phyloP scores from a whole-genome alignment of 202 grass and related monocot genomes.

The Zoysia matrella region DNA sequence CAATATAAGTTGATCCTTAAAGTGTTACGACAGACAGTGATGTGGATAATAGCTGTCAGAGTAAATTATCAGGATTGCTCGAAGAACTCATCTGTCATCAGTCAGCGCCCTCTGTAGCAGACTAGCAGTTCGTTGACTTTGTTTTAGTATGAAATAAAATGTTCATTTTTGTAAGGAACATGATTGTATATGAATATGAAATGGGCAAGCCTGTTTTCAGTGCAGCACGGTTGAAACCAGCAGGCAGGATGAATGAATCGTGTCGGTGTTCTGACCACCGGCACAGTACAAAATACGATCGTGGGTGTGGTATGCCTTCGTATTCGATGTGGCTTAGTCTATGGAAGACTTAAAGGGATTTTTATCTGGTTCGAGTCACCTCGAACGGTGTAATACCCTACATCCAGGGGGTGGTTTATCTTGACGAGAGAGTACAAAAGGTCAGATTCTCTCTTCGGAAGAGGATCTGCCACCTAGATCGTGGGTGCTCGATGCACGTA shows the following conservation, averaged over 20 bases:
- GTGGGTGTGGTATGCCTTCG: too few species aligned
- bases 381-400: too few species aligned
- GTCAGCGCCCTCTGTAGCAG: neutral
- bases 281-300: too few species aligned
- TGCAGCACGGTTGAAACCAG: neutral
- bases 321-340: too few species aligned
- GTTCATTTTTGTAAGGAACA: neutral
- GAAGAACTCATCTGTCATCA: neutral
- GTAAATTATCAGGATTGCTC: neutral
- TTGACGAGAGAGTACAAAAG: too few species aligned
- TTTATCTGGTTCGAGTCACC: too few species aligned
- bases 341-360: too few species aligned
- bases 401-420: too few species aligned
- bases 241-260: neutral
- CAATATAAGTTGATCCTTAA: neutral
- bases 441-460: too few species aligned
- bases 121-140: neutral
- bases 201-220: neutral
- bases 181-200: neutral
- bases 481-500: too few species aligned
- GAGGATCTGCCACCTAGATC: too few species aligned
- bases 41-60: neutral
- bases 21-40: neutral
- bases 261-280: too few species aligned
- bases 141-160: neutral